Base-by-base conservation (phyloP, 2,329 filamentous ascomycete species). In the Cryphonectria naterciae region DNA sequence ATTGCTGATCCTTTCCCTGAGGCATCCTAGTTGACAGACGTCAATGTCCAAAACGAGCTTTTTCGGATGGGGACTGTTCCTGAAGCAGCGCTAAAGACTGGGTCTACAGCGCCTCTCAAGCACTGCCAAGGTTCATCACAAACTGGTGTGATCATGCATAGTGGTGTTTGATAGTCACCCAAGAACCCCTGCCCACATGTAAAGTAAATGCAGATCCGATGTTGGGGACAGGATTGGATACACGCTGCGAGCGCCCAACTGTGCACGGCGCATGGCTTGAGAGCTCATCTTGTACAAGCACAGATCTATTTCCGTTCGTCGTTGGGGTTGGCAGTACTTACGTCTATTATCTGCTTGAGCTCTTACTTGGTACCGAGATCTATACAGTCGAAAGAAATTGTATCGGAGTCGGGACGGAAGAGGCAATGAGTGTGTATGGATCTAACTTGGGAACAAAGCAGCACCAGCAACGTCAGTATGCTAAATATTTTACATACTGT, bases 21-120 rank as follows among this genome's bases (percentile, higher is more conserved):
- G 28, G 32, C 25, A 49, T 63, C 67, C 25, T n/a, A 46, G 65
- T 15, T 56, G 60, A 70, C 67, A 15, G 60, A 65, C 60, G 49
- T 58, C 60, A 68, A 60, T 56, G 65, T 64, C 43, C 58, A 37
- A 32, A 68, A 63, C 65, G 25, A 56, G 65, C 65, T 49, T 41
- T 8, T 64, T 61, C 69, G 22, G 65, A 43, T n/a, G 56, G 41
- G 52, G 60, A 25, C 19, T 32, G 28, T 39, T 37, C 32, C 56
- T 54, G 58, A 41, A 28, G 56, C 58, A 49, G 28, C n/a, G 32
- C 58, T 39, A 61, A n/a, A 22, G 58, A 61, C 17, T 39, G 58
- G 35, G 49, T 65, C 43, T 25, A 63, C 46, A 64, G 32, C 25
- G 25, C 25, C 58, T 37, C 52, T 56, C 28, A 46, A 41, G 32